Conservation (phyloP, 2,329 filamentous ascomycete species). For the Diplodia sapinea region DNA sequence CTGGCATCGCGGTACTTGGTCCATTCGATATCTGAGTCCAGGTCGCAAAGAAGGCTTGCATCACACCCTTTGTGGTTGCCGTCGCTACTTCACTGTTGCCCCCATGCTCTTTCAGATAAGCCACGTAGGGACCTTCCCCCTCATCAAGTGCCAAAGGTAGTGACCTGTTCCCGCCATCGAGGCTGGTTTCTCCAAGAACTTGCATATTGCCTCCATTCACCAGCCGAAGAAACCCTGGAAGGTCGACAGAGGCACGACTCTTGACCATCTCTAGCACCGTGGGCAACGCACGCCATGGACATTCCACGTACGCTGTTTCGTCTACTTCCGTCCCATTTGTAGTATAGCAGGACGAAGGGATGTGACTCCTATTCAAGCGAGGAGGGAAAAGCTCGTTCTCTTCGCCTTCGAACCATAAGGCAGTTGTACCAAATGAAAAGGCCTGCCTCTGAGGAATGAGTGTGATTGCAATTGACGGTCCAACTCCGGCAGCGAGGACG, state of each 20-base stretch:
- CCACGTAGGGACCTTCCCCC: background rate
- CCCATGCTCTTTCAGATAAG: background rate
- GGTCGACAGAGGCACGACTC: background rate
- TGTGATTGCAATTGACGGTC: slow-evolving; percentile 2
- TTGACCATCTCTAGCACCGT: background rate
- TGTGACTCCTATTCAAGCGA: background rate
- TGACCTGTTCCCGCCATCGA: background rate
- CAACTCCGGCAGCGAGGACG: background rate
- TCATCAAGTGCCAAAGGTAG: background rate
- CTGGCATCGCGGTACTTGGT: background rate
- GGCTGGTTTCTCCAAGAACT: background rate
- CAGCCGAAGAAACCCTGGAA: background rate
- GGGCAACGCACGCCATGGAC: background rate
- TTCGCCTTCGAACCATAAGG: background rate
- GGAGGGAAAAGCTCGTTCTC: background rate
- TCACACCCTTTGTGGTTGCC: background rate
- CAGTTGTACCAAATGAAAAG: background rate
- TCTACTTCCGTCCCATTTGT: background rate
- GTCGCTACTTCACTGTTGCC: background rate
- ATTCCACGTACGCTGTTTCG: background rate
- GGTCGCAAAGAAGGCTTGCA: background rate
- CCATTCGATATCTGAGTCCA: background rate
- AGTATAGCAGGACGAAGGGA: background rate
- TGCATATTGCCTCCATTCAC: background rate
- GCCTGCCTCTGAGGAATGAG: background rate